phyloP scores from a whole-genome alignment of 768 basidiomycete species.

The Hirschioporus abietinus region DNA sequence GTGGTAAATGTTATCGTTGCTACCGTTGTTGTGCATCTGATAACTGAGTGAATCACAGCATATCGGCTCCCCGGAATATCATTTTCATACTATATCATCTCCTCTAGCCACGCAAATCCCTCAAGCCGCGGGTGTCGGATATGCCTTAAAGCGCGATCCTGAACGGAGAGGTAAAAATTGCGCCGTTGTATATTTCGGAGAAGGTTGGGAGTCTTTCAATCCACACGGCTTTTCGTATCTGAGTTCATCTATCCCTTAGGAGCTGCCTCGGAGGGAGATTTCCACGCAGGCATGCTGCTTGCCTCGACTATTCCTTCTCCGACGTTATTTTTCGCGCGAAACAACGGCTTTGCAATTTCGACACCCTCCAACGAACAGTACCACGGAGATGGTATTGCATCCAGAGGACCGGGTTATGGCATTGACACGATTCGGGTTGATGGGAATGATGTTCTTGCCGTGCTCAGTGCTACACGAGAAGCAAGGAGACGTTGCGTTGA shows the following conservation, averaged over 20 bases:
- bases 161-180: slow-evolving; percentile 62
- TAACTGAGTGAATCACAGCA: slow-evolving; percentile 41
- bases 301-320: slow-evolving; percentile 74
- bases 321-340: slow-evolving; percentile 67
- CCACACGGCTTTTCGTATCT: slow-evolving; percentile 2
- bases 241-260: slow-evolving; percentile 11
- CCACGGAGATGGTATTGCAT: slow-evolving; percentile 88
- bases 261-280: slow-evolving; percentile 52
- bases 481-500: slow-evolving; percentile 68
- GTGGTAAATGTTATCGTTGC: slow-evolving; percentile 48
- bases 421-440: slow-evolving; percentile 90
- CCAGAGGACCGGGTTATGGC: slow-evolving; percentile 88
- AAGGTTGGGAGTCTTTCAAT: slow-evolving; percentile 78
- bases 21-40: background rate
- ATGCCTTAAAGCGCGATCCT: slow-evolving; percentile 78
- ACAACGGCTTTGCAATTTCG: slow-evolving; percentile 94
- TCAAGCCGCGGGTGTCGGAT: slow-evolving; percentile 90
- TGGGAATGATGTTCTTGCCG: slow-evolving; percentile 88
- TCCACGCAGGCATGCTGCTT: slow-evolving; percentile 84
- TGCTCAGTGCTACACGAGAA: slow-evolving; percentile 67
- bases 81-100: slow-evolving; percentile 93
- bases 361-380: slow-evolving; percentile 88
- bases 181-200: slow-evolving; percentile 88
- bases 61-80: slow-evolving; percentile 76
- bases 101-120: slow-evolving; percentile 93